Base-by-base conservation (phyloP, 139 green algal species). In the Chlorella sorokiniana region DNA sequence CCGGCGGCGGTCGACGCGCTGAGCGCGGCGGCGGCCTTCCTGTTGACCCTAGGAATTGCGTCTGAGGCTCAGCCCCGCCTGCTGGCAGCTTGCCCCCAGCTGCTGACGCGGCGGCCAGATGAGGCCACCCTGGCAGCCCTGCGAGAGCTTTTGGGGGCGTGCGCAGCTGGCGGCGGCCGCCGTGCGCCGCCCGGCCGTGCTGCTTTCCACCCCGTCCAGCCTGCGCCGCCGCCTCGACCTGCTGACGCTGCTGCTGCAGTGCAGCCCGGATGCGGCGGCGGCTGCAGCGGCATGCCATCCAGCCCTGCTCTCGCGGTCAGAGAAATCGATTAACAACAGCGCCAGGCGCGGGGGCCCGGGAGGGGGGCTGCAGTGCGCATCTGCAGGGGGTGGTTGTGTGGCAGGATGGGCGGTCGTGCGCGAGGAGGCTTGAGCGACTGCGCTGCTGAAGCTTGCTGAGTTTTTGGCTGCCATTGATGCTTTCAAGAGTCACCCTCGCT, bases 271-370 rank as follows among this genome's bases (percentile, higher is more conserved):
- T 3, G 51, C n/a, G 25, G 72, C 72, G 72, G 72, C 72, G 23
- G n/a, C n/a, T 6, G 4, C 62, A 37, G 51, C 54, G 52, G 72
- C 52, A 7, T 1, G 37, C 20, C 6, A 42, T 37, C 72, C 72
- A 1, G 3, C 38, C 18, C 37, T 79, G 72, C 52, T 79, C 35
- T 35, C 37, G 22, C 33, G 8, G 23, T 1, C 8, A 2, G 52
- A 79, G 25, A 7, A 48, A 5, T 8, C 1, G 51, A 18, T 79
- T 8, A 37, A 33, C 2, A 33, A 52, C n/a, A 79, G 38, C 23
- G 72, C 72, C 1, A 27, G 72, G 72, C 68, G 71, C 11, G 71
- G 23, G 22, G 62, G n/a, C n/a, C n/a, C n/a, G n/a, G n/a, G n/a
- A n/a, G n/a, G n/a, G n/a, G n/a, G n/a, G n/a, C n/a, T n/a, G n/a